Percentiles rank a stretch among this genome's conserved stretches.
Evolutionary conservation across 2,329 filamentous ascomycete species (phyloP).

Genomic region (Ophioceras dolichostomum): DNA sequence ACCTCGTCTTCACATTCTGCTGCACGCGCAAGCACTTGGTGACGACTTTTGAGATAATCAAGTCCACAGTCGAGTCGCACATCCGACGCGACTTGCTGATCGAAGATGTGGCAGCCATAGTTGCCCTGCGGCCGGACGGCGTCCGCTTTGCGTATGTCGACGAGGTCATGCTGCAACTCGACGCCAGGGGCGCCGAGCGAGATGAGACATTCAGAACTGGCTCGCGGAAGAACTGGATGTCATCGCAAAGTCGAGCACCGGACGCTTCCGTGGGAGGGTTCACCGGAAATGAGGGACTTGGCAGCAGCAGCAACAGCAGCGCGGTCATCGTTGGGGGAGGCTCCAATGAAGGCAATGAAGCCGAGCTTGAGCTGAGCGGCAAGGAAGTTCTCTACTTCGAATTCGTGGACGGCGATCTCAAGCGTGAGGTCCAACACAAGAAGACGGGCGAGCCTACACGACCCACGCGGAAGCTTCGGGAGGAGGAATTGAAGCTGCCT

Average conservation of each 20-base stretch:
- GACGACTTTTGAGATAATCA: slow-evolving; percentile 85
- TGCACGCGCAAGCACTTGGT: slow-evolving; percentile 84
- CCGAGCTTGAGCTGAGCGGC: slow-evolving; percentile 20
- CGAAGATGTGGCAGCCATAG: slow-evolving; percentile 74
- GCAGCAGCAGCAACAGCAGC: too few species aligned
- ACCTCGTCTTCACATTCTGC: slow-evolving; percentile 90
- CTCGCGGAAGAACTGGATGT: slow-evolving; percentile 36
- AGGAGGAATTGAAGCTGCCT: slow-evolving; percentile 81
- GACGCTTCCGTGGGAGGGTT: slow-evolving; percentile 45
- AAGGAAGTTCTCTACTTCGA: slow-evolving; percentile 79
- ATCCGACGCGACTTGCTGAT: slow-evolving; percentile 57
- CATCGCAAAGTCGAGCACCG: slow-evolving; percentile 33
- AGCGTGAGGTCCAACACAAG: slow-evolving; percentile 59
- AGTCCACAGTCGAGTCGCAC: slow-evolving; percentile 71
- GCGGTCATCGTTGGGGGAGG: too few species aligned
- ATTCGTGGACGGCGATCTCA: slow-evolving; percentile 84
- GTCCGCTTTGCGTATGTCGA: slow-evolving; percentile 83
- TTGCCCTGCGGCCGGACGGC: slow-evolving; percentile 61
- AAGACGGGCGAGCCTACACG: slow-evolving; percentile 64
- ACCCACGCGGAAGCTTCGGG: slow-evolving; percentile 52
- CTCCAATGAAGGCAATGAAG: slow-evolving; percentile 7
- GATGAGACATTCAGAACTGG: slow-evolving; percentile 53
- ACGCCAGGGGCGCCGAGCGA: slow-evolving; percentile 55
- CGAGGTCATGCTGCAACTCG: slow-evolving; percentile 69
- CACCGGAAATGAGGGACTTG: slow-evolving; percentile 34